Evolutionary conservation across 768 basidiomycete genomes (phyloP), one percentile per base, ranked within the genome.

Genomic region (Suillus americanus): DNA sequence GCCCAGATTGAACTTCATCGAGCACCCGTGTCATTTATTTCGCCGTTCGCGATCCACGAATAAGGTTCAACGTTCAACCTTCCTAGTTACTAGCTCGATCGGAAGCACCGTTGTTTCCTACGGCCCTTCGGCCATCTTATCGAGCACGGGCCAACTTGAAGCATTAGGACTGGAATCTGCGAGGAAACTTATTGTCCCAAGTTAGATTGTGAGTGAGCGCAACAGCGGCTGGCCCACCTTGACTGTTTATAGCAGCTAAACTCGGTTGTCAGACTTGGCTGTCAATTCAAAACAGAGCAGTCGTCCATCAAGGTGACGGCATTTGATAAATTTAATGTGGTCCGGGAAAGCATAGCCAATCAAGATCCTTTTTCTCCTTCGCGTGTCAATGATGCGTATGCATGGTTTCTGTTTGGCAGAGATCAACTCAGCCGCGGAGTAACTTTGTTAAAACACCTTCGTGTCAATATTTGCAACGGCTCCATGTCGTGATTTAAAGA

Each of bases 391-490:
- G 60, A 61, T 61, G 33, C 59, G 3, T 57, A n/a, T 3, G n/a
- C n/a, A 43, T 13, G 18, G 16, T 40, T n/a, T 59, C n/a, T 37
- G 40, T 40, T 38, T 23, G 62, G 54, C 12, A 38, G 23, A 13
- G 9, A 64, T 48, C 50, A 28, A 9, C n/a, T 18, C 33, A 59
- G 18, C 40, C 25, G 20, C 40, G 25, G 41, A 41, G 23, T 43
- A 25, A 23, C 23, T 28, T 18, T 38, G 38, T 25, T 62, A 14
- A 4, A 62, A 16, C 48, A 53, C 14, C 33, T 62, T 62, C 41
- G 25, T 10, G n/a, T 61, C 64, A 65, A 37, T 37, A 37, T 37
- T 37, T 65, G 61, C 64, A 45, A 28, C 20, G 35, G 25, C 61
- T 40, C 30, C 28, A 53, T 59, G 55, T 35, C 40, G 30, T 37